Conservation (phyloP, 2,329 filamentous ascomycete species). For the Aspergillus melleus region DNA sequence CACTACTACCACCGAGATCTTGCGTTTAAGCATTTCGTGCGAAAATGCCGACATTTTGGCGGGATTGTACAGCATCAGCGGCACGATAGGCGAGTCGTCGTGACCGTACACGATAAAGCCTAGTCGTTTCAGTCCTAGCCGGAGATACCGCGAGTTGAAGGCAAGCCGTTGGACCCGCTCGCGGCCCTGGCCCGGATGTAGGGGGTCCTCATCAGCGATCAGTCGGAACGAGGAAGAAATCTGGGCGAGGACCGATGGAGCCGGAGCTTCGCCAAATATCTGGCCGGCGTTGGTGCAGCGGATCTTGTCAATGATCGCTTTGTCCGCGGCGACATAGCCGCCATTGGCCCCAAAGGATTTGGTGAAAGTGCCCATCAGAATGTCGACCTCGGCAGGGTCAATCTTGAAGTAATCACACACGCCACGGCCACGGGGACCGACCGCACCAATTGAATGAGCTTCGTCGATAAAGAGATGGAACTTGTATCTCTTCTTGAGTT, state of each 20-base stretch:
- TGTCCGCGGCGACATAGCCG: conserved; percentile 87
- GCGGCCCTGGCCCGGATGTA: conserved; percentile 81
- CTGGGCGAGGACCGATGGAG: conserved; percentile 83
- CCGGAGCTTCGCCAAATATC: conserved; percentile 78
- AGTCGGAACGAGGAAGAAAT: conserved; percentile 80
- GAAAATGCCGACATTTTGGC: conserved; percentile 97
- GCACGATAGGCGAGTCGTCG: conserved; percentile 94
- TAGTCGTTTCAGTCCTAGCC: conserved; percentile 87
- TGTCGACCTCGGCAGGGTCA: conserved; percentile 79
- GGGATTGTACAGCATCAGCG: conserved; percentile 87
- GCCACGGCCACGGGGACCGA: conserved; percentile 84
- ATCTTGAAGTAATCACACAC: conserved; percentile 95
- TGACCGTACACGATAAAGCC: conserved; percentile 94
- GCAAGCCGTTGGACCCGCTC: conserved; percentile 90
- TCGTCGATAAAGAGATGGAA: conserved; percentile 93
- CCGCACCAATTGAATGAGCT: conserved; percentile 88
- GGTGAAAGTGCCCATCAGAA: conserved; percentile 94
- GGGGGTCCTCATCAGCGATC: conserved; percentile 70
- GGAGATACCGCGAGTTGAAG: conserved; percentile 94
- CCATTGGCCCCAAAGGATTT: conserved; percentile 97
- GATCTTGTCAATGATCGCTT: conserved; percentile 85
- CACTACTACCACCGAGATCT: conserved; percentile 93
- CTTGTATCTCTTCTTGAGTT: conserved; percentile 90
- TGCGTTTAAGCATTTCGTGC: conserved; percentile 93
- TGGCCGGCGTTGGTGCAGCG: conserved; percentile 78